Evolutionary conservation across 78 protist genomes (phyloP).

Genomic region (Isochrysis galbana): DNA sequence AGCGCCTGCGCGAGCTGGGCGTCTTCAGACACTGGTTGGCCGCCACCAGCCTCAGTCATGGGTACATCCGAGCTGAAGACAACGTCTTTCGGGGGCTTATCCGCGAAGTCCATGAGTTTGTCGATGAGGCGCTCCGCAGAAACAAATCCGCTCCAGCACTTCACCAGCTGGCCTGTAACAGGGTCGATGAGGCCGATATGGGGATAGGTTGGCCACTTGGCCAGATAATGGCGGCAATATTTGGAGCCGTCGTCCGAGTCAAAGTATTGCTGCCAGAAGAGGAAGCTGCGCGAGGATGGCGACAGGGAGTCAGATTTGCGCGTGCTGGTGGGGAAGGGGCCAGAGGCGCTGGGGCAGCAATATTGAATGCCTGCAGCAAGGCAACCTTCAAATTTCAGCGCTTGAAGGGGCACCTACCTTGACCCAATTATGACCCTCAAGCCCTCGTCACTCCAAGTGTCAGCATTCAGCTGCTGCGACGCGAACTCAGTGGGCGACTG

Average conservation of each 20-base stretch:
- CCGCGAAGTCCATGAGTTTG: background rate
- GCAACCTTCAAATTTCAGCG: no score
- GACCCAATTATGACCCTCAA: background rate
- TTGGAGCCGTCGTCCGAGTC: background rate
- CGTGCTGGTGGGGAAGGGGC: no score
- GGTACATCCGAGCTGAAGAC: no score
- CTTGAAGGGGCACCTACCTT: no score
- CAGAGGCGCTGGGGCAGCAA: no score
- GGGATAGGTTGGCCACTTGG: background rate
- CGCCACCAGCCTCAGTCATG: no score
- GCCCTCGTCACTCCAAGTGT: slow-evolving; percentile 17
- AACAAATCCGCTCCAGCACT: background rate
- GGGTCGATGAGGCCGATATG: background rate
- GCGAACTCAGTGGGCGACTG: slow-evolving; percentile 29
- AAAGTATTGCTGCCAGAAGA: slow-evolving; percentile 13
- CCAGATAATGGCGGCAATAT: background rate
- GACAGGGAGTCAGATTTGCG: no score
- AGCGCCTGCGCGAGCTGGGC: no score
- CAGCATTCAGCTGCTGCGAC: slow-evolving; percentile 14
- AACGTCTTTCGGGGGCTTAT: background rate
- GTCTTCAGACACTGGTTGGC: no score
- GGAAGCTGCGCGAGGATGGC: background rate
- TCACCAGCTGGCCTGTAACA: background rate
- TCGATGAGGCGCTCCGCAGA: slow-evolving; percentile 11
- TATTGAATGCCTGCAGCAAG: no score